Evolutionary conservation across 805 yeast genomes (phyloP).

Genomic region (Schizosaccharomyces octosporus): DNA sequence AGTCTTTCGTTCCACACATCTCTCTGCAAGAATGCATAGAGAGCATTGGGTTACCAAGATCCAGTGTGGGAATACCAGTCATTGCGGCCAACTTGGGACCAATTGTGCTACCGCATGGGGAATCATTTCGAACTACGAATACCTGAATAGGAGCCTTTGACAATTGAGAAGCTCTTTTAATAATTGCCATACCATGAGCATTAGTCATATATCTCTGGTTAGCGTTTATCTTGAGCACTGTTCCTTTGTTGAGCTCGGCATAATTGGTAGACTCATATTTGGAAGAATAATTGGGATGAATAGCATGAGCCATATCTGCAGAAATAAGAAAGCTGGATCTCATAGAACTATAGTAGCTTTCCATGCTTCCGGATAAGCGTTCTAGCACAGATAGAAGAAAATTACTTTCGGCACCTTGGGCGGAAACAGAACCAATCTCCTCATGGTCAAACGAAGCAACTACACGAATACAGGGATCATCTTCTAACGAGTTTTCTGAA

Average conservation of each 20-base stretch:
- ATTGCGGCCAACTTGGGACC: constrained; percentile 26
- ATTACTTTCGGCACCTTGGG: constrained; percentile 91
- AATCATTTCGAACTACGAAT: constrained; percentile 79
- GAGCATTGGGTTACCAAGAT: constrained; percentile 59
- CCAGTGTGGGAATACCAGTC: constrained; percentile 17
- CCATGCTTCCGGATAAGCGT: constrained; percentile 26
- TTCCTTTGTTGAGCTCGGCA: constrained; percentile 69
- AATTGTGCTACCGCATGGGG: constrained; percentile 89
- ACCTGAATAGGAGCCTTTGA: constrained; percentile 65
- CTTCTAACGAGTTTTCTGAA: constrained; percentile 14
- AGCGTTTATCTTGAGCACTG: constrained; percentile 81
- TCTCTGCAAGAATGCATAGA: constrained; percentile 78
- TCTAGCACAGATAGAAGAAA: constrained; percentile 57
- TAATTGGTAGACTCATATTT: constrained; percentile 56
- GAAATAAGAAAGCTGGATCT: constrained; percentile 63
- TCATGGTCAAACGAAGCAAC: constrained; percentile 84
- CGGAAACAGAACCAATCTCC: constrained; percentile 79
- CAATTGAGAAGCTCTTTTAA: constrained; percentile 43
- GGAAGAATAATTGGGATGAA: constrained; percentile 70
- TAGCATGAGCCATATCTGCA: constrained; percentile 92
- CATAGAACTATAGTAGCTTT: constrained; percentile 9
- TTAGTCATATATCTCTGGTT: constrained; percentile 90
- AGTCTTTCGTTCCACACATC: constrained; percentile 48
- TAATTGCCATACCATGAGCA: constrained; percentile 60
- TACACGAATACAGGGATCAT: constrained; percentile 38